phyloP scores from a whole-genome alignment of 2,329 filamentous ascomycete species.

The Fusarium sp. region DNA sequence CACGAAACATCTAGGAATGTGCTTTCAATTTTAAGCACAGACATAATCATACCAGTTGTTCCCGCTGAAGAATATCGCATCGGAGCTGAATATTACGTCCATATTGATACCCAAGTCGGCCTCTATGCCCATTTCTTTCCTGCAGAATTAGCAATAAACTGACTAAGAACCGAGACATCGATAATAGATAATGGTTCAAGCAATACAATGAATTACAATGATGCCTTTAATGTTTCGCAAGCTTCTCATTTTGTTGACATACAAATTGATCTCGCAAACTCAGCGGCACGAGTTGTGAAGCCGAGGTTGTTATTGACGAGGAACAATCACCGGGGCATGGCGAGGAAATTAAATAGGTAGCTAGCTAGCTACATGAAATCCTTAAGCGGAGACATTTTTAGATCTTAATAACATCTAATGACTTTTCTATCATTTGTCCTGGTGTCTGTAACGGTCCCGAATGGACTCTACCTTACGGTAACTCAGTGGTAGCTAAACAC shows the following conservation, averaged over 20 bases:
- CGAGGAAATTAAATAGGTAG: neutral
- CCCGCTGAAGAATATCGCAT: neutral
- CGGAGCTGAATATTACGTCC: neutral
- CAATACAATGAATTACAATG: neutral
- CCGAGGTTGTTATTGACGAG: neutral
- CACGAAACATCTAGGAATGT: neutral
- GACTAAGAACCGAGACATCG: neutral
- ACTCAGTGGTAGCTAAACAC: neutral
- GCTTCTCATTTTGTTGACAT: neutral
- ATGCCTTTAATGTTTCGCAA: neutral
- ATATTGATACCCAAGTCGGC: neutral
- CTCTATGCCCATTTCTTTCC: neutral
- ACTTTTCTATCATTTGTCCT: neutral
- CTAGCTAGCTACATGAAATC: neutral
- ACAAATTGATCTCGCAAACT: neutral
- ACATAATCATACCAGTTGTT: neutral
- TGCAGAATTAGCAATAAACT: neutral
- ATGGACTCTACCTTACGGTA: neutral
- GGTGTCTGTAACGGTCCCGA: neutral
- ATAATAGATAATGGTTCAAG: neutral
- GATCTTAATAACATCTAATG: neutral
- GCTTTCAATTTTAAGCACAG: neutral
- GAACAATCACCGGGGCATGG: neutral
- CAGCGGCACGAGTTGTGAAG: neutral
- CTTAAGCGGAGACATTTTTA: neutral